phyloP scores from a whole-genome alignment of 1,284 basidiomycete species.

The Marasmius sp. region DNA sequence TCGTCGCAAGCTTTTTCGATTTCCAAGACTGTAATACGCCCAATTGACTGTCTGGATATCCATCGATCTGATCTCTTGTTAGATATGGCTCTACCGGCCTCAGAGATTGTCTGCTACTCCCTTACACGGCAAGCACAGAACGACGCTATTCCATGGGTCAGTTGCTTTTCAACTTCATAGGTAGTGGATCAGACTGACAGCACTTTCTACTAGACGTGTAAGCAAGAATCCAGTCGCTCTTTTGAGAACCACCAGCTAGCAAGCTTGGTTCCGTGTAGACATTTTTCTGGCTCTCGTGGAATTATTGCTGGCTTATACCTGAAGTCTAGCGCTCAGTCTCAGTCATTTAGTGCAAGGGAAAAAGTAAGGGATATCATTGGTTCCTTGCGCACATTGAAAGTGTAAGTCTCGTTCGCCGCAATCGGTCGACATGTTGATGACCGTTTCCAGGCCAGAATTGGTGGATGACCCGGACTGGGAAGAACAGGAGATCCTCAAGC shows the following conservation, averaged over 20 bases:
- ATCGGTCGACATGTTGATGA: background rate
- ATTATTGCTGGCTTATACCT: conserved; percentile 46
- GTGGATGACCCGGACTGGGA: conserved; percentile 53
- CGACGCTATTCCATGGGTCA: conserved; percentile 20
- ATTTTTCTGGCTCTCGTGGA: conserved; percentile 23
- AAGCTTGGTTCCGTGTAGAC: conserved; percentile 35
- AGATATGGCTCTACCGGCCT: conserved; percentile 54
- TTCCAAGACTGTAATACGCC: conserved; percentile 56
- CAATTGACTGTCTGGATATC: background rate
- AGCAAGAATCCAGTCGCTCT: conserved; percentile 36
- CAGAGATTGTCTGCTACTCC: conserved; percentile 41
- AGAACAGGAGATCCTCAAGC: conserved; percentile 40
- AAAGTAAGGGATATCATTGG: conserved; percentile 49
- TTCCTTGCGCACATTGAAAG: conserved; percentile 45
- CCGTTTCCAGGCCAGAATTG: conserved; percentile 49
- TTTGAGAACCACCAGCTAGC: conserved; percentile 41
- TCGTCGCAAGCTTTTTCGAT: conserved; percentile 55
- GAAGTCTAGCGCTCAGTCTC: conserved; percentile 37
- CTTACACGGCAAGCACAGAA: conserved; percentile 21
- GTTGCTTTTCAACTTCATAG: conserved; percentile 20
- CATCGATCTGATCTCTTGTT: conserved; percentile 5
- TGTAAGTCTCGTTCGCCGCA: conserved; percentile 41
- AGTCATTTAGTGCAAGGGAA: conserved; percentile 18
- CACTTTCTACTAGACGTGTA: conserved; percentile 24
- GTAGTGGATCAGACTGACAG: background rate